Evolutionary conservation across 192 early-diverging fungal genomes (phyloP), one percentile per base, ranked within the genome.

Genomic region (Mortierella claussenii): DNA sequence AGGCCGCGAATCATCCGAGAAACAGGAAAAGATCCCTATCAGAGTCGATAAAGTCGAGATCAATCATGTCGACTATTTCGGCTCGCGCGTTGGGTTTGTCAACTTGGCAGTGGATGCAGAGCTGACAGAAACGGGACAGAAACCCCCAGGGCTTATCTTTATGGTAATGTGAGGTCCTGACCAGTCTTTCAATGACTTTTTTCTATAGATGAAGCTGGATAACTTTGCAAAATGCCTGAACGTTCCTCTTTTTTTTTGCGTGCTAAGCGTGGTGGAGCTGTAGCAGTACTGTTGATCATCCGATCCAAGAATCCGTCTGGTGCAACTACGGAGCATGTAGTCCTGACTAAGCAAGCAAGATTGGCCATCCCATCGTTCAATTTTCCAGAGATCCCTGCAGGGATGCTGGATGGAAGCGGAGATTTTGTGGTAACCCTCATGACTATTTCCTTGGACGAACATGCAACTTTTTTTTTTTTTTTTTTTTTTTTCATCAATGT

Each of bases 361-460:
- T 50, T 94, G 24, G 82, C 95, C 0, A 84, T 91, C 7, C 86
- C 89, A 0, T 79, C 82, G 5, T 64, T 89, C 23, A n/a, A 65
- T 0, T 82, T 91, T 62, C 66, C 82, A 45, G 95, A 95, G 71
- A 80, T 96, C 32, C 95, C 95, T 1, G 95, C 95, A 1, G 76
- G 81, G 9, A 96, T 96, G 95, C 65, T 94, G 32, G 92, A 95
- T 63, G 92, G 81, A 34, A 84, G 82, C 27, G 89, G 87, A 20
- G 81, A 84, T 67, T 94, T 96, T 86, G 68, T 82, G 7, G 73
- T 76, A 76, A 40, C 4, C 4, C 43, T 45, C 43, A n/a, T 13
- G 43, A 17, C 10, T 8, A 17, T 42, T 42, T 42, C 10, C 40
- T 42, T 42, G 40, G 17, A 11, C 10, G 8, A 42, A 11, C 40